Percentiles rank a stretch among this genome's conserved stretches.
Conservation (phyloP, 768 basidiomycete species). For the Pleurotus tuoliensis region DNA sequence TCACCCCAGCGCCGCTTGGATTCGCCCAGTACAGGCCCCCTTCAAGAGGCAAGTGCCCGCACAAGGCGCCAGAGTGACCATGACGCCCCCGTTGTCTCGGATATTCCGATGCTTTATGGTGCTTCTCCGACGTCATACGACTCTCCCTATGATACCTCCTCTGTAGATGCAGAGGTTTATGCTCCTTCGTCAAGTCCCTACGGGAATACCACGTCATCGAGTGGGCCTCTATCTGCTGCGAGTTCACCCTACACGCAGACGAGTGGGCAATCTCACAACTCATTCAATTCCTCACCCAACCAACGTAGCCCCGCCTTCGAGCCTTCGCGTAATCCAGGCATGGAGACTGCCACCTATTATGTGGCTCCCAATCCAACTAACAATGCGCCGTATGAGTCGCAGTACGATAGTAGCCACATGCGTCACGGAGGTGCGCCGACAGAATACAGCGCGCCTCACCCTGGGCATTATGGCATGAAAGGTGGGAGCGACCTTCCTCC, state of each 20-base stretch:
- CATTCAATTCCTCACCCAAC: background rate
- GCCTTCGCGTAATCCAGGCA: background rate
- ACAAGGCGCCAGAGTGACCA: background rate
- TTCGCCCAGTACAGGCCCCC: background rate
- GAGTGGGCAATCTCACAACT: background rate
- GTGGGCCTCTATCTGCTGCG: background rate
- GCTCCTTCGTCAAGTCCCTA: conserved; percentile 1
- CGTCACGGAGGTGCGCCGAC: background rate
- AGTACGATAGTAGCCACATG: background rate
- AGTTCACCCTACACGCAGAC: conserved; percentile 5
- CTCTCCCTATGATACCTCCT: background rate
- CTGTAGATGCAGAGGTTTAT: background rate
- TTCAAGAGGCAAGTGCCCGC: background rate
- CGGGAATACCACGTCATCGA: background rate
- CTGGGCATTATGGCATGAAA: background rate
- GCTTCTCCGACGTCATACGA: background rate
- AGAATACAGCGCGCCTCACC: background rate
- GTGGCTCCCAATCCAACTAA: background rate
- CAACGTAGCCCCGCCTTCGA: conserved; percentile 1
- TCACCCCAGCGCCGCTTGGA: background rate
- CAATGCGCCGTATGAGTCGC: background rate
- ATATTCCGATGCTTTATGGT: background rate
- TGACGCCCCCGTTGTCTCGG: background rate
- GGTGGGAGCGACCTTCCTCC: background rate
- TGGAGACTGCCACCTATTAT: background rate